Evolutionary conservation across 2,329 filamentous ascomycete species (phyloP), one percentile per base, ranked within the genome.

Genomic region (Pleurostoma richardsiae): DNA sequence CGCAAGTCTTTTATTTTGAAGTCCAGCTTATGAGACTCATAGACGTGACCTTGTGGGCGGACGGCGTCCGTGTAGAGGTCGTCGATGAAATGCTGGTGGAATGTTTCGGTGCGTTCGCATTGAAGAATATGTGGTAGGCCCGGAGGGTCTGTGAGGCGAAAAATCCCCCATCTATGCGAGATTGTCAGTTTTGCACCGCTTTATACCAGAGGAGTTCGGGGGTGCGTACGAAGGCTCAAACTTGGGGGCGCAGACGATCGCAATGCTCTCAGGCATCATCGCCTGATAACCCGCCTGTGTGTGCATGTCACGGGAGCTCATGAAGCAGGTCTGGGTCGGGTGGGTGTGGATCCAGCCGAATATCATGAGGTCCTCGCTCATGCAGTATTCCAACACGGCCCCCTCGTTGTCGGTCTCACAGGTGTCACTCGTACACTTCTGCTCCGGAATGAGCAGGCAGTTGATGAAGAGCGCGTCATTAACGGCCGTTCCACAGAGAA

Each of bases 341-440:
- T 99, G 94, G 0, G 94, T 99, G 63, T 99, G 94, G 51, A 99
- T 99, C 94, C 94, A 99, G 38, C 92, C 92, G 4, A 96, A 77
- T 45, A 95, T 83, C 65, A 96, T 80, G 33, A 97, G 68, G 50
- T 95, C 88, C 59, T 95, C 82, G 4, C 76, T 77, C 57, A 94
- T 88, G 60, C 91, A 95, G 63, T 92, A 96, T 47, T 96, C 90
- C 56, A 96, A 91, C 29, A 96, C 76, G 1, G 83, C 82, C 30
- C 80, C 79, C 64, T 95, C 90, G 54, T 96, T 94, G 42, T 90
- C 82, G 26, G 90, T 97, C 66, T 97, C 92, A 64, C 94, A 99
- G 0, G 94, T 97, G 61, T 99, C 92, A 3, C 86, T 84, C 0
- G 92, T 96, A 59, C 86, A 86, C 45, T 83, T 86, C 64, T 99